Evolutionary conservation across 164 flowering plant genomes (phyloP).

Genomic region (Umbilicus rupestris): DNA sequence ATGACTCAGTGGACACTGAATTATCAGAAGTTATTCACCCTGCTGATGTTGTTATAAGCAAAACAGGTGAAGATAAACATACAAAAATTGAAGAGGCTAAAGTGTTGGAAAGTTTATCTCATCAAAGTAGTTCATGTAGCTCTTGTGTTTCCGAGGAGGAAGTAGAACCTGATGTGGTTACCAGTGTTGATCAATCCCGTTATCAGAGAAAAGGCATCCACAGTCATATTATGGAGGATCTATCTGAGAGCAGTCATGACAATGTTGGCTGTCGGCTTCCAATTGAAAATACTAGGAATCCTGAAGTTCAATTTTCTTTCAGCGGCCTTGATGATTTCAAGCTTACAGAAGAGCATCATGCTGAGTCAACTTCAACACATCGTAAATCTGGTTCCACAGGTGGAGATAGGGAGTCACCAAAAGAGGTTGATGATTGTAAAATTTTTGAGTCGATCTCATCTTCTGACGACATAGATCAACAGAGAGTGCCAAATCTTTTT

Average conservation of each 20-base stretch:
- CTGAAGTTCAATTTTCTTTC: conserved; percentile 42
- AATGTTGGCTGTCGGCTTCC: conserved; percentile 13
- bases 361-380: conserved; percentile 17
- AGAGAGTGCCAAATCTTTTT: conserved; percentile 14
- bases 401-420: conserved; percentile 19
- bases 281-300: conserved; percentile 2
- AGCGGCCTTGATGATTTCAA: conserved; percentile 31
- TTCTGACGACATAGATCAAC: conserved; percentile 20
- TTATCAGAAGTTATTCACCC: conserved; percentile 4
- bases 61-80: neutral
- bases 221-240: neutral
- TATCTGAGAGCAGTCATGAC: conserved; percentile 10
- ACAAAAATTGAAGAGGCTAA: neutral
- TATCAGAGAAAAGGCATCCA: neutral
- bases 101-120: neutral
- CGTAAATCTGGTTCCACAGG: conserved; percentile 12
- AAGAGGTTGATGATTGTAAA: conserved; percentile 9
- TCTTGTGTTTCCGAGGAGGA: conserved; percentile 6
- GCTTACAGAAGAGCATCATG: conserved; percentile 7
- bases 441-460: conserved; percentile 17
- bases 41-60: conserved; percentile 6
- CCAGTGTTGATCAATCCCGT: neutral
- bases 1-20: neutral
- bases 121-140: neutral
- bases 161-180: neutral